Percentiles rank a stretch among this genome's conserved stretches.
phyloP scores from a whole-genome alignment of 768 basidiomycete genomes.

The Termitomyces sp. region DNA sequence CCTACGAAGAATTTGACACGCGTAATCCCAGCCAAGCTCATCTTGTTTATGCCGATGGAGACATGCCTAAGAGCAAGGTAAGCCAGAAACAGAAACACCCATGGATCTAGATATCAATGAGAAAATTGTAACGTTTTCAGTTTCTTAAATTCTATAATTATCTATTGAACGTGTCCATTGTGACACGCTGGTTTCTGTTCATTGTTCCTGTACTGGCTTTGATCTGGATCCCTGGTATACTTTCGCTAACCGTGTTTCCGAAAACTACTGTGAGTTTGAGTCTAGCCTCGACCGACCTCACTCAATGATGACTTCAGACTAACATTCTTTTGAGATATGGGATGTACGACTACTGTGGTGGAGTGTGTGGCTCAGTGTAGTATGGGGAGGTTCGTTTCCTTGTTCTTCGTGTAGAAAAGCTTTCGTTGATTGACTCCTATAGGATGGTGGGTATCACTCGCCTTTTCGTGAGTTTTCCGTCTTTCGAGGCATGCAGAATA shows the following conservation, averaged over 20 bases:
- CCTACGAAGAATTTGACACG: constrained; percentile 57
- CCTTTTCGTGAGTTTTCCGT: constrained; percentile 47
- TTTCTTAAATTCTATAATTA: constrained; percentile 66
- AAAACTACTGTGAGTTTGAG: constrained; percentile 42
- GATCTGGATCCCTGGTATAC: constrained; percentile 74
- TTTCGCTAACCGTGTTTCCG: constrained; percentile 49
- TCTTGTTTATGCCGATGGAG: constrained; percentile 58
- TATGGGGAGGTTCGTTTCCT: constrained; percentile 63
- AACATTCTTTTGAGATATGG: constrained; percentile 42
- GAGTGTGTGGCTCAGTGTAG: constrained; percentile 81
- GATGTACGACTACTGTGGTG: constrained; percentile 66
- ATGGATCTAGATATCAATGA: neutral
- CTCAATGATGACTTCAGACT: neutral
- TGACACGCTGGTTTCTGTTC: constrained; percentile 77
- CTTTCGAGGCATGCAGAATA: neutral
- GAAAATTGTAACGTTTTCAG: constrained; percentile 28
- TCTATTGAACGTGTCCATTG: constrained; percentile 69
- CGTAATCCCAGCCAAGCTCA: constrained; percentile 49
- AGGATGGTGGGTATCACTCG: constrained; percentile 81
- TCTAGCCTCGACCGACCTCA: constrained; percentile 3
- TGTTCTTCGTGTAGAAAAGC: neutral
- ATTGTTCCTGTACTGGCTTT: constrained; percentile 69
- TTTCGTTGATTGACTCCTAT: constrained; percentile 4
- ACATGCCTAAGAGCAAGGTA: constrained; percentile 56
- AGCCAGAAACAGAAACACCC: constrained; percentile 13